A percentile compares a stretch with the other conserved stretches of the same genome.
phyloP scores from a whole-genome alignment of 2,329 filamentous ascomycete species.

The Xylariaceae sp. region DNA sequence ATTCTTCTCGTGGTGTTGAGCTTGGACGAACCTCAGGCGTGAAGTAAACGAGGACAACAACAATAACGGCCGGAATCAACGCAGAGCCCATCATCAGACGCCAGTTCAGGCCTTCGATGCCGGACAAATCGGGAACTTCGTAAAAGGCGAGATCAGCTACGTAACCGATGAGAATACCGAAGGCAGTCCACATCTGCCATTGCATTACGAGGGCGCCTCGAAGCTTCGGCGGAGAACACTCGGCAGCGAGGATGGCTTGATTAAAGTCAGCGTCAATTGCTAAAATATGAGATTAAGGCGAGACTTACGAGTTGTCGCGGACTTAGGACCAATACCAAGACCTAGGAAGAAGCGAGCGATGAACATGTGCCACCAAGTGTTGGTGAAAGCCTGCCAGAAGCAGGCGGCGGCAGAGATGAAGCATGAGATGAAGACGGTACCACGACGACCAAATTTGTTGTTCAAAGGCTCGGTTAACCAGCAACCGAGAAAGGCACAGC shows the following conservation, averaged over 20 bases:
- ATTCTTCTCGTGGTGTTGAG: neutral
- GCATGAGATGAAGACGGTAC: slow-evolving; percentile 66
- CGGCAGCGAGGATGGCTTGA: slow-evolving; percentile 60
- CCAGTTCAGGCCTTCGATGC: slow-evolving; percentile 58
- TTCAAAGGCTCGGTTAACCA: slow-evolving; percentile 73
- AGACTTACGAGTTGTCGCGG: slow-evolving; percentile 52
- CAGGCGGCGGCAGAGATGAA: slow-evolving; percentile 52
- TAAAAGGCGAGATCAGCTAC: slow-evolving; percentile 58
- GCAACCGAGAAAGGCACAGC: slow-evolving; percentile 63
- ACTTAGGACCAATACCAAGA: slow-evolving; percentile 65
- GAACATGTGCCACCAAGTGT: slow-evolving; percentile 61
- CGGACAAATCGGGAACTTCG: slow-evolving; percentile 44
- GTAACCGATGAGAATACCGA: slow-evolving; percentile 54
- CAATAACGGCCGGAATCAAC: slow-evolving; percentile 55
- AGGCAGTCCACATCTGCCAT: slow-evolving; percentile 56
- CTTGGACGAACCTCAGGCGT: slow-evolving; percentile 34
- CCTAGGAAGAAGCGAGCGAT: slow-evolving; percentile 65
- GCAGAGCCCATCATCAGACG: slow-evolving; percentile 65
- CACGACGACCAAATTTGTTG: slow-evolving; percentile 61
- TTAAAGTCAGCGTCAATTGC: neutral
- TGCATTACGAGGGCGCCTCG: slow-evolving; percentile 68
- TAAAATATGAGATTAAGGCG: neutral
- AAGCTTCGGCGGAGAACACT: slow-evolving; percentile 58
- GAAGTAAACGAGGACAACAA: slow-evolving; percentile 48
- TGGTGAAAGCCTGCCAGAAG: slow-evolving; percentile 46